A percentile compares a stretch with the other conserved stretches of the same genome.
phyloP scores from a whole-genome alignment of 1,284 basidiomycete genomes.

The Ceratobasidium sp. region DNA sequence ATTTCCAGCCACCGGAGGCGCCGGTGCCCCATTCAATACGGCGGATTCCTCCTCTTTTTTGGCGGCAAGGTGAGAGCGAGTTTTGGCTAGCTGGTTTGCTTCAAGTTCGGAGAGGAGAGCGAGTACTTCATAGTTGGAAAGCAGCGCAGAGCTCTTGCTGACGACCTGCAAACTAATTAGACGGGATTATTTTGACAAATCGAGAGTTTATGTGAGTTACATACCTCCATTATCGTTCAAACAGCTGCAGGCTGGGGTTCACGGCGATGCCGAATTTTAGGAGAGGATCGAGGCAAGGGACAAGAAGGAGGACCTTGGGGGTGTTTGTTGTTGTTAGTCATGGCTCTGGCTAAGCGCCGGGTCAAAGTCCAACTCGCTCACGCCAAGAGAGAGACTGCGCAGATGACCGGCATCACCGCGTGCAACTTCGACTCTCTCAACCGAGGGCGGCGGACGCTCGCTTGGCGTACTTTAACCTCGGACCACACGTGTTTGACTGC shows the following conservation, averaged over 20 bases:
- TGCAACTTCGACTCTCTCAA: conserved; percentile 3
- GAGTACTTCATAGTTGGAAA: conserved; percentile 89
- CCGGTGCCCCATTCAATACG: conserved; percentile 46
- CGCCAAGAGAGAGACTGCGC: neutral
- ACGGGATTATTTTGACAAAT: conserved; percentile 36
- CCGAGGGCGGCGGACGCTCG: conserved; percentile 9
- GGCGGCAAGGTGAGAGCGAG: conserved; percentile 66
- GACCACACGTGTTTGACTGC: conserved; percentile 24
- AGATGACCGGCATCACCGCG: conserved; percentile 32
- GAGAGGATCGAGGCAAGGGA: too few relatives aligned
- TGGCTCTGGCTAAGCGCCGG: neutral
- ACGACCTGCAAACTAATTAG: conserved; percentile 63
- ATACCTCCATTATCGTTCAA: conserved; percentile 37
- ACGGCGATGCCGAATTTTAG: too few relatives aligned
- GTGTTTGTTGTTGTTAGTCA: too few relatives aligned
- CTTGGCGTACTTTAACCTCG: conserved; percentile 2
- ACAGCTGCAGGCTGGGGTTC: neutral
- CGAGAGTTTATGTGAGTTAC: neutral
- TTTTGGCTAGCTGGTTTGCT: conserved; percentile 68
- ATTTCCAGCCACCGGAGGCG: conserved; percentile 48
- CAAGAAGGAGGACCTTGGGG: too few relatives aligned
- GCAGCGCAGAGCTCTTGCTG: conserved; percentile 76
- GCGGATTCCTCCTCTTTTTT: conserved; percentile 71
- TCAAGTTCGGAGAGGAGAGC: conserved; percentile 79
- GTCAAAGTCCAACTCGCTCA: neutral